Conservation (phyloP, 2,329 filamentous ascomycete species). For the Apiospora kogelbergensis region DNA sequence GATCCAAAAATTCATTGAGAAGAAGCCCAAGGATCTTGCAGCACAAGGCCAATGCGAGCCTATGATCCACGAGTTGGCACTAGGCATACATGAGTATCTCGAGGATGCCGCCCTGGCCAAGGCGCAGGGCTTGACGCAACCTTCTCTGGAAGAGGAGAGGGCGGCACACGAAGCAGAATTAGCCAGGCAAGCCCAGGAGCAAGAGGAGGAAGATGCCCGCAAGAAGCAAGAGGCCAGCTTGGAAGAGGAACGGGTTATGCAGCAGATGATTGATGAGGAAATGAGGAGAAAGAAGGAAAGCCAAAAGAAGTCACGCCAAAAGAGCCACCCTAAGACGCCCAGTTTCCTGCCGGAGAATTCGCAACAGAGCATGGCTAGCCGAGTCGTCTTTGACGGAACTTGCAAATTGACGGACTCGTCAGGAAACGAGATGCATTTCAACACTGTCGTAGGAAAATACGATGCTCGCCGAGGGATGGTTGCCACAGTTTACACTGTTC, state of each 20-base stretch:
- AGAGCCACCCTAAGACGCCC: conserved; percentile 49
- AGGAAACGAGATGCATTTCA: conserved; percentile 67
- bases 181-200: conserved; percentile 58
- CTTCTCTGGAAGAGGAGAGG: conserved; percentile 86
- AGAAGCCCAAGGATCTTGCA: conserved; percentile 54
- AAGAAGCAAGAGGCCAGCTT: conserved; percentile 56
- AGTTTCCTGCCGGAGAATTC: conserved; percentile 35
- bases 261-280: conserved; percentile 72
- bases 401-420: conserved; percentile 63
- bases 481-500: conserved; percentile 70
- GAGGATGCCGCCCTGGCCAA: conserved; percentile 83
- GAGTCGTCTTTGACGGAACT: conserved; percentile 65
- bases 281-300: conserved; percentile 66
- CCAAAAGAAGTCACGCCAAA: conserved; percentile 63
- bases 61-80: conserved; percentile 66
- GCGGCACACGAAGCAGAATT: conserved; percentile 77
- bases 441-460: conserved; percentile 68
- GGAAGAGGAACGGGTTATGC: conserved; percentile 70
- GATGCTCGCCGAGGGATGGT: conserved; percentile 65
- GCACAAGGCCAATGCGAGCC: conserved; percentile 51
- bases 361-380: conserved; percentile 31
- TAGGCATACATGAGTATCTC: conserved; percentile 71
- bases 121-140: conserved; percentile 72
- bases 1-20: conserved; percentile 64
- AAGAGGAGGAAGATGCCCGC: conserved; percentile 52